Evolutionary conservation across 257 asterid species (phyloP).

Genomic region (Nicotiana obtusifolia): DNA sequence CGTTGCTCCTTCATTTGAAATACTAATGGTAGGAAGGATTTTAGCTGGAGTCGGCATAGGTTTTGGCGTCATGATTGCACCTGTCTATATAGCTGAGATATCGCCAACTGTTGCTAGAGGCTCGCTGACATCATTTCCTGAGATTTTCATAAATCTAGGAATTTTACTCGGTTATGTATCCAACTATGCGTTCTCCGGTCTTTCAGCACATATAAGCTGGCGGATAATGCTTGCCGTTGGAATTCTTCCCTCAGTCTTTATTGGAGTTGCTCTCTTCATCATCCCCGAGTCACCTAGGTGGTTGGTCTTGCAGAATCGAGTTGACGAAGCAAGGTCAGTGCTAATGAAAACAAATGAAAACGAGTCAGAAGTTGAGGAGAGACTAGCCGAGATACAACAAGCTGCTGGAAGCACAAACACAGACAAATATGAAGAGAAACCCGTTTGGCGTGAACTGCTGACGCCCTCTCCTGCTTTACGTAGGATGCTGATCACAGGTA

Average conservation of each 20-base stretch:
- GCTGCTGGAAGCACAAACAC: constrained; percentile 44
- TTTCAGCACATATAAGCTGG: constrained; percentile 69
- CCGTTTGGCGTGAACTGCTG: constrained; percentile 73
- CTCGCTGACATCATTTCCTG: constrained; percentile 82
- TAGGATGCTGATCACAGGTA: constrained; percentile 70
- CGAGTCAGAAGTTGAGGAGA: constrained; percentile 71
- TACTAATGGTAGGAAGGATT: constrained; percentile 70
- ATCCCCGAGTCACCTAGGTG: constrained; percentile 94
- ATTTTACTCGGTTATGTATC: constrained; percentile 89
- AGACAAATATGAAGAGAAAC: constrained; percentile 33
- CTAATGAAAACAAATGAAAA: constrained; percentile 69
- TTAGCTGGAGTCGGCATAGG: constrained; percentile 86
- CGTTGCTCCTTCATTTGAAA: constrained; percentile 58
- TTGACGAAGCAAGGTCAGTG: constrained; percentile 68
- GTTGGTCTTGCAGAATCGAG: constrained; percentile 62
- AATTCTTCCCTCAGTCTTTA: constrained; percentile 65
- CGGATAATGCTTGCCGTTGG: constrained; percentile 92
- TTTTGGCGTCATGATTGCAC: constrained; percentile 88
- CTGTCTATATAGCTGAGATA: constrained; percentile 89
- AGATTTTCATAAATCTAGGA: constrained; percentile 79
- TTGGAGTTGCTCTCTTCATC: constrained; percentile 60
- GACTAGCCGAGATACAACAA: constrained; percentile 60
- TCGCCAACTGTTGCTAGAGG: constrained; percentile 77
- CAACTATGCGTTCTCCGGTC: constrained; percentile 68
- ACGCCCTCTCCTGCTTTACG: constrained; percentile 65